Base-by-base conservation (phyloP, 495 filamentous ascomycete species). In the Letharia lupina region DNA sequence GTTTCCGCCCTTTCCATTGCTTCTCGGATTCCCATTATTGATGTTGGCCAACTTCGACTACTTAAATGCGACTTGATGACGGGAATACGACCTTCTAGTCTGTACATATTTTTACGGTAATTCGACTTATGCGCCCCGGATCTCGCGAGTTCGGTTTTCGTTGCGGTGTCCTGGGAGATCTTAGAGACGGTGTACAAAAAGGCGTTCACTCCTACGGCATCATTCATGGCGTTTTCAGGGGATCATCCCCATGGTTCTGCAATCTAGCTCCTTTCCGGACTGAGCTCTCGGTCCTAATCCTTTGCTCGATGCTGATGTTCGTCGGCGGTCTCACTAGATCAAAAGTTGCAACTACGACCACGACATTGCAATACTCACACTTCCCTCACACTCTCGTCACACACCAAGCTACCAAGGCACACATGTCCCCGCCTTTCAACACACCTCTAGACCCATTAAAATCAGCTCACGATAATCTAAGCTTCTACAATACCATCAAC, bases 151-250 rank as follows among this genome's bases (percentile, higher is more conserved):
- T 45, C 41, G 47, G 33, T 48, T 31, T 39, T 58, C 31, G 8
- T 57, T 64, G 52, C 50, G 50, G 18, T 65, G 11, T 40, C 54
- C 42, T 28, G 20, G 63, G 31, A 42, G 52, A 44, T 39, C 58
- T 31, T 60, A 48, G 63, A 48, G 54, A 50, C 39, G 28, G 12
- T 65, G 63, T 65, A 65, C 28, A 65, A 52, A 59, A 65, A 39
- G 63, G 63, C 63, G 63, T 65, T 65, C 31, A 45, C 42, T 47
- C 20, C 42, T 50, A n/a, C 13, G 16, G 54, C 33, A 57, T 57
- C 54, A 20, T 57, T 33, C 12, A 57, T 37, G 54, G 54, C 54
- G 54, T 57, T 57, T 37, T 37, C 33, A 13, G n/a, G 33, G 31
- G 16, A 8, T 37, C 13, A 20, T 9, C 4, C 33, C 31, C 33